Evolutionary conservation across 2,329 filamentous ascomycete genomes (phyloP), one percentile per base, ranked within the genome.

Genomic region (Neonectria sp.): DNA sequence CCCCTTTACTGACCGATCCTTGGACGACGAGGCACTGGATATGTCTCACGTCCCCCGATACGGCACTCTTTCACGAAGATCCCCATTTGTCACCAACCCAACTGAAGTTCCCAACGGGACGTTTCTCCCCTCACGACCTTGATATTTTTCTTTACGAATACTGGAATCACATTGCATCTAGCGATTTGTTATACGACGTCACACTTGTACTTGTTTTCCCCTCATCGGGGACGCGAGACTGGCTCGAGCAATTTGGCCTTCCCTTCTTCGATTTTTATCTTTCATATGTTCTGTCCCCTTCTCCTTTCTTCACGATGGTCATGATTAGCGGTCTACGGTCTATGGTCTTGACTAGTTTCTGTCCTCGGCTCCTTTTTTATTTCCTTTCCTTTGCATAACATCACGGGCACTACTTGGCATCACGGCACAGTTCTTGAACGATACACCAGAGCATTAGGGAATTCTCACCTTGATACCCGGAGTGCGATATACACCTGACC

Each of bases 401-500:
- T 63, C 56, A 71, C 65, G 70, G 68, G 65, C 59, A 71, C 59
- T 59, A 72, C 68, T 75, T 73, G 72, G 77, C 71, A 76, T 76
- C 75, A 75, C 75, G 75, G 75, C 76, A 77, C 77, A 75, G 61
- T 74, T 75, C 53, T 69, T 77, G 66, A 71, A 76, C 73, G 72
- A 78, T 79, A 80, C 74, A 79, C 74, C 74, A 77, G 62, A 77
- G 77, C 78, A 80, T 79, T 68, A 76, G 76, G 78, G 75, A 77
- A 69, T 72, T 77, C 69, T 76, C 68, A 78, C 71, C 70, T 78
- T 78, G 80, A 82, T 82, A 82, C 80, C 80, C 80, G 79, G 80
- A 81, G 79, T 79, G 79, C 79, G 77, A 78, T 72, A 72, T 56
- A 74, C 74, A 76, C 74, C 70, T 76, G 73, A 74, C 75, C 73